Conservation (phyloP, 306 rosid genomes). For the Prunus armeniaca region DNA sequence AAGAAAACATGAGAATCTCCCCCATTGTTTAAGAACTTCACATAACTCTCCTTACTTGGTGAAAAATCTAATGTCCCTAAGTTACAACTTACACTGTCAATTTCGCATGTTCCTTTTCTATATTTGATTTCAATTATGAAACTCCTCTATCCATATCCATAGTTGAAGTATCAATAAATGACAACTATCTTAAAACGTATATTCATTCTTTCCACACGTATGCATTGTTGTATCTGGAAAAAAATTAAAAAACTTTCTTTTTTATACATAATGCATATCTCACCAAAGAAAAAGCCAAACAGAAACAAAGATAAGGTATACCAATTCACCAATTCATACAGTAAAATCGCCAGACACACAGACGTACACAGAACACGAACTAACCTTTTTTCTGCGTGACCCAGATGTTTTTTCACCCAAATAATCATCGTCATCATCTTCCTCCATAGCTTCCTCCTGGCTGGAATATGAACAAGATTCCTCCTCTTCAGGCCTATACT, state of each 20-base stretch:
- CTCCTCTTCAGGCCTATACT: conserved; percentile 54
- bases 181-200: not conserved
- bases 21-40: not conserved
- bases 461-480: conserved; percentile 39
- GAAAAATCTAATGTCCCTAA: not conserved
- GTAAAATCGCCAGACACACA: not conserved
- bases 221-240: not conserved
- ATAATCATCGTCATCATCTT: conserved; percentile 36
- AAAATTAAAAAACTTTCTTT: not conserved
- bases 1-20: not conserved
- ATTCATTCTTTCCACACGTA: too few species aligned
- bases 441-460: conserved; percentile 20
- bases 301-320: not conserved
- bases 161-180: not conserved
- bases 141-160: not conserved
- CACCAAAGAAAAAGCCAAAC: not conserved
- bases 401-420: conserved; percentile 27
- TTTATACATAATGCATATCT: too few species aligned
- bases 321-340: not conserved
- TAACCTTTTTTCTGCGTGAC: conserved; percentile 53
- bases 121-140: not conserved
- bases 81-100: not conserved
- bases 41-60: not conserved
- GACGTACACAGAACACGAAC: not conserved
- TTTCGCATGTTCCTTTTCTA: not conserved